phyloP scores from a whole-genome alignment of 2,329 filamentous ascomycete species.

The Lecanicillium sp. region DNA sequence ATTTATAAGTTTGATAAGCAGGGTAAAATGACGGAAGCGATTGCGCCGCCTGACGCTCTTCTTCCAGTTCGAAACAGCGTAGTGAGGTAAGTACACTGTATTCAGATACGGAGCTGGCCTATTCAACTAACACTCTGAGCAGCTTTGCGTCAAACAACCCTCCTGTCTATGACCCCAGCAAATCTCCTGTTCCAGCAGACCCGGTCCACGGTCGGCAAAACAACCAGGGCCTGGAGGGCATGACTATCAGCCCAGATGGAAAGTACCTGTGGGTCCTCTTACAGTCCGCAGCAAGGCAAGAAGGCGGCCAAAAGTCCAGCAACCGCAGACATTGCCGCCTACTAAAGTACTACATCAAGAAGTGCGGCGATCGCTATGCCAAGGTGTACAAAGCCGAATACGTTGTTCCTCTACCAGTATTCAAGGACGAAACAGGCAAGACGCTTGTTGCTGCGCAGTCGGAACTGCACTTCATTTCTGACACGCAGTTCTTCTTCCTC shows the following conservation, averaged over 20 bases:
- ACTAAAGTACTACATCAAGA: constrained; percentile 54
- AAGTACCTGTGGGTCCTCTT: constrained; percentile 57
- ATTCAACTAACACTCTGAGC: neutral
- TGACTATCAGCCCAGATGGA: constrained; percentile 56
- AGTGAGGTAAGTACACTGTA: constrained; percentile 14
- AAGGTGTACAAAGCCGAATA: constrained; percentile 52
- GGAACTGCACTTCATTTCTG: constrained; percentile 57
- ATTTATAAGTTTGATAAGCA: constrained; percentile 55
- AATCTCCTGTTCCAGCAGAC: constrained; percentile 43
- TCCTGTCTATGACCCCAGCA: constrained; percentile 47
- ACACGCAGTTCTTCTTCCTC: constrained; percentile 59
- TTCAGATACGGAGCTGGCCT: neutral
- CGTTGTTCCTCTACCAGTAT: constrained; percentile 57
- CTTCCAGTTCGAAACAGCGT: constrained; percentile 56
- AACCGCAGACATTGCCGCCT: constrained; percentile 52
- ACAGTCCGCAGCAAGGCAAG: constrained; percentile 48
- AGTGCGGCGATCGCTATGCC: constrained; percentile 13
- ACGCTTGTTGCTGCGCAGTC: constrained; percentile 56
- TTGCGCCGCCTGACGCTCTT: constrained; percentile 56
- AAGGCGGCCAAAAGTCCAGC: constrained; percentile 15
- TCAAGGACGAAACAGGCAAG: constrained; percentile 40
- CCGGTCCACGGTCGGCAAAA: constrained; percentile 57
- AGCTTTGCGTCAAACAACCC: constrained; percentile 59
- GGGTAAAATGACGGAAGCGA: constrained; percentile 55
- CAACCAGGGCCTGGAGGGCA: constrained; percentile 68